phyloP scores from a whole-genome alignment of 352 stramenopile genomes.

The Phytophthora europaea region DNA sequence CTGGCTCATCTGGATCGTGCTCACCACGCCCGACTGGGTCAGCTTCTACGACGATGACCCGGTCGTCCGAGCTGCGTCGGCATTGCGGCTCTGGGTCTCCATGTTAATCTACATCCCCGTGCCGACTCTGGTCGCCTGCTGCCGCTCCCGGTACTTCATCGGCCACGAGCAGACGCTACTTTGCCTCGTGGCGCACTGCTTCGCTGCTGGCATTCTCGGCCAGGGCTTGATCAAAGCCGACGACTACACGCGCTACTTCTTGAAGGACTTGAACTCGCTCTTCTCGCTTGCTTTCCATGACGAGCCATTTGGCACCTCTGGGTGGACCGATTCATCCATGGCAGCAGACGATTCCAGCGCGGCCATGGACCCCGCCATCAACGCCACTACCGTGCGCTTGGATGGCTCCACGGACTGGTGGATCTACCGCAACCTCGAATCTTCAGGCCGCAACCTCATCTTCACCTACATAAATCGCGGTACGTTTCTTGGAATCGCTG shows the following conservation, averaged over 20 bases:
- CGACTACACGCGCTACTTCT: constrained; percentile 56
- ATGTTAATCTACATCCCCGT: constrained; percentile 68
- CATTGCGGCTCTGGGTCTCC: constrained; percentile 57
- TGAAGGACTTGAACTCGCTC: constrained; percentile 63
- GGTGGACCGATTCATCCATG: not conserved
- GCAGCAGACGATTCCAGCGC: not conserved
- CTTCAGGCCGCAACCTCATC: constrained; percentile 53
- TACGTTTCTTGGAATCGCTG: constrained; percentile 18
- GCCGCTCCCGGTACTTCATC: constrained; percentile 59
- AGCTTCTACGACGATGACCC: constrained; percentile 51
- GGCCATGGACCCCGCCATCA: not conserved
- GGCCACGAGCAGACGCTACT: constrained; percentile 71
- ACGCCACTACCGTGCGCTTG: constrained; percentile 39
- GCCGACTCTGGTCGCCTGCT: constrained; percentile 62
- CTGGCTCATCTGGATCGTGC: constrained; percentile 65
- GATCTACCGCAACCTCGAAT: constrained; percentile 71
- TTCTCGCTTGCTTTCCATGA: constrained; percentile 48
- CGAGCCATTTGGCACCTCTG: constrained; percentile 1
- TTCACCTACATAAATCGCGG: constrained; percentile 60
- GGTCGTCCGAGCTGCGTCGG: constrained; percentile 40
- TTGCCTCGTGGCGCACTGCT: constrained; percentile 78
- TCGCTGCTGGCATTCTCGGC: constrained; percentile 58
- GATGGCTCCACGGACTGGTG: constrained; percentile 55
- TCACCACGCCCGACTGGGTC: constrained; percentile 55
- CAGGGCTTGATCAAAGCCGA: constrained; percentile 54